Base-by-base conservation (phyloP, 2,329 filamentous ascomycete genomes). In the Pseudovirgaria hyperparasitica region DNA sequence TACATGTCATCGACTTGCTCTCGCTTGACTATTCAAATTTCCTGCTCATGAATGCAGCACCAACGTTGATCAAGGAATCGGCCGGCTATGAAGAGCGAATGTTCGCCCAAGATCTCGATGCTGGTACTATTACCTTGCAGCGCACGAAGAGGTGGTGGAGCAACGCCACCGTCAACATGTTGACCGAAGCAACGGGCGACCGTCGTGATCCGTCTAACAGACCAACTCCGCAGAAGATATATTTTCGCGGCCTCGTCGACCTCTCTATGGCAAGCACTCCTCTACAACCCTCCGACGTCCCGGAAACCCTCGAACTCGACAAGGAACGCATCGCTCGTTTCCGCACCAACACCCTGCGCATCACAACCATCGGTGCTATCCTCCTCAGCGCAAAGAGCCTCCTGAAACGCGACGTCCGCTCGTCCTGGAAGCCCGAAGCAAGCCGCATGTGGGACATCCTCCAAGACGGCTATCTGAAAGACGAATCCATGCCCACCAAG, bases 1-100 rank as follows among this genome's bases (percentile, higher is more conserved):
- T 84, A 28, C 70, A 73, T 16, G 78, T 82, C 39, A 79, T 86
- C 30, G 78, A 90, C 42, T 59, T 78, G 19, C 76, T 87, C 57
- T 70, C 80, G 14, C 72, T 82, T 32, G 82, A 90, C 42, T 85
- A 86, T 43, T 76, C 80, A 33, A 90, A 90, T 47, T 87, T 82
- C 45, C 64, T 86, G 41, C 60, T 90, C 26, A 72, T 75, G 49
- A 68, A 77, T 16, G 74, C 75, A 1, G 77, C 77, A 2, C 78
- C 79, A 1, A 70, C 71, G 5, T 64, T 90, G 27, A 71, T 84
- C 28, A 70, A 76, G 36, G 75, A 81, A 36, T 73, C 79, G 2
- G 59, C 73, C 2, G 65, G 72, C 10, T 87, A 87, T 47, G 82
- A 90, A 45, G 66, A 72, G n/a, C 75, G 75, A 37, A 63, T 66